phyloP scores from a whole-genome alignment of 2,329 filamentous ascomycete species.

The Colletotrichum agaves region DNA sequence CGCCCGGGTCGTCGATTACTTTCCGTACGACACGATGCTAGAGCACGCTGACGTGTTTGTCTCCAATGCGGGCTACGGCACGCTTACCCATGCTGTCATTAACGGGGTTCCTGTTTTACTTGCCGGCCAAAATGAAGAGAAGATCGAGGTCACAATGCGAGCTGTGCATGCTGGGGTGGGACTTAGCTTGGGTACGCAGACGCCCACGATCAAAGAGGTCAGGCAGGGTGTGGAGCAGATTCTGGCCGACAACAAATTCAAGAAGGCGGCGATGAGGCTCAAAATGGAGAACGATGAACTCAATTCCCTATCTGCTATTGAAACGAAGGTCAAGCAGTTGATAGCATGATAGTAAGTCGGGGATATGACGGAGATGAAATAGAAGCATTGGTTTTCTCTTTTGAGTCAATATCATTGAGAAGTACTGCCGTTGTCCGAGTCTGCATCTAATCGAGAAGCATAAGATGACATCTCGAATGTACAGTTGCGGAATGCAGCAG shows the following conservation, averaged over 20 bases:
- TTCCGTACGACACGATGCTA: slow-evolving; percentile 60
- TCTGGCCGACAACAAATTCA: slow-evolving; percentile 21
- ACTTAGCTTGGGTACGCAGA: slow-evolving; percentile 53
- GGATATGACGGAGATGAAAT: too few relatives aligned
- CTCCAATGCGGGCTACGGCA: slow-evolving; percentile 62
- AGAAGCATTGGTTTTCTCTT: too few relatives aligned
- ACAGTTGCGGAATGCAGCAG: not conserved
- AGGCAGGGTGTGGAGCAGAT: slow-evolving; percentile 3
- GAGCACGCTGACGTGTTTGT: slow-evolving; percentile 57
- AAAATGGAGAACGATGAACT: slow-evolving; percentile 18
- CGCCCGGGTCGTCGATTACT: slow-evolving; percentile 56
- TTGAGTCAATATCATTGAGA: too few relatives aligned
- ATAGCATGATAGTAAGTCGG: not conserved
- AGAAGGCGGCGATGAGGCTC: slow-evolving; percentile 23
- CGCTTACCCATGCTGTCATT: slow-evolving; percentile 55
- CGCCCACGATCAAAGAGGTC: slow-evolving; percentile 41
- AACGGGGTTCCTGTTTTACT: slow-evolving; percentile 60
- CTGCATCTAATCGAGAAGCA: fast-evolving
- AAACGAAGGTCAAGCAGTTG: slow-evolving; percentile 12
- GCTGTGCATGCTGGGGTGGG: slow-evolving; percentile 56
- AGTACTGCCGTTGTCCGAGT: not conserved
- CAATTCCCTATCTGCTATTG: slow-evolving; percentile 15
- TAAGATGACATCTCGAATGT: not conserved
- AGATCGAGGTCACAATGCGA: slow-evolving; percentile 53
- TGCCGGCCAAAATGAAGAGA: slow-evolving; percentile 54